Evolutionary conservation across 2,329 filamentous ascomycete genomes (phyloP).

Genomic region (Paecilomyces dactylethromorphus): DNA sequence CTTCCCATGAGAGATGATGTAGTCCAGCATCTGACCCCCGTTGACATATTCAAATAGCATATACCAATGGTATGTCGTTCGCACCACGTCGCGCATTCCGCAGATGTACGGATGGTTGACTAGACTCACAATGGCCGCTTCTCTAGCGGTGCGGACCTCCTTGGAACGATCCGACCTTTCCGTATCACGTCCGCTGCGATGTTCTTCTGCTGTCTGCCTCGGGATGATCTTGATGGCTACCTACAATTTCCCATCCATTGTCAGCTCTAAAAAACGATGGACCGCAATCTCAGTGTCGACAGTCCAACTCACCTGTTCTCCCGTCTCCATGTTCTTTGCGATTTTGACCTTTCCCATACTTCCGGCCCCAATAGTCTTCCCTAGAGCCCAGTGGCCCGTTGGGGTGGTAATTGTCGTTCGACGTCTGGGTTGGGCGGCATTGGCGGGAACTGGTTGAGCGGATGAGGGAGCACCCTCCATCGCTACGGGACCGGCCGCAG

Average conservation of each 20-base stretch:
- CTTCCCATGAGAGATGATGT: conserved; percentile 96
- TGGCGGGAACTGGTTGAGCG: conserved; percentile 39
- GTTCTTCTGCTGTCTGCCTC: conserved; percentile 79
- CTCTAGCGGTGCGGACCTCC: conserved; percentile 87
- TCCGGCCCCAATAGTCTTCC: conserved; percentile 93
- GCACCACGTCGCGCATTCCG: conserved; percentile 87
- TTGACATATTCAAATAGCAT: conserved; percentile 99
- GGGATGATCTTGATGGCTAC: conserved; percentile 97
- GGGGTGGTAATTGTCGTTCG: conserved; percentile 82
- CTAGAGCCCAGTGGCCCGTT: conserved; percentile 88
- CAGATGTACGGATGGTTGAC: conserved; percentile 94
- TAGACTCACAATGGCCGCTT: conserved; percentile 92
- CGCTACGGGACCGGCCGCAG: conserved; percentile 42
- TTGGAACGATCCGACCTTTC: conserved; percentile 94
- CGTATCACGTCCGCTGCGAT: conserved; percentile 63
- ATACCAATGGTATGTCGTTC: conserved; percentile 98
- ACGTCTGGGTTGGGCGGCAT: conserved; percentile 41
- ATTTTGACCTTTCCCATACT: conserved; percentile 99
- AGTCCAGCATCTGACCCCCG: conserved; percentile 98
- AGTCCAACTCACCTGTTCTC: conserved; percentile 66
- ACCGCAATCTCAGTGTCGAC: no score
- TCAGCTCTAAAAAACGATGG: background rate
- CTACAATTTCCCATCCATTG: conserved; percentile 38
- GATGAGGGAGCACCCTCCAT: conserved; percentile 50
- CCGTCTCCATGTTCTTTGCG: conserved; percentile 80